Evolutionary conservation across 495 filamentous ascomycete species (phyloP).

Genomic region (Talaromyces thailandensis): DNA sequence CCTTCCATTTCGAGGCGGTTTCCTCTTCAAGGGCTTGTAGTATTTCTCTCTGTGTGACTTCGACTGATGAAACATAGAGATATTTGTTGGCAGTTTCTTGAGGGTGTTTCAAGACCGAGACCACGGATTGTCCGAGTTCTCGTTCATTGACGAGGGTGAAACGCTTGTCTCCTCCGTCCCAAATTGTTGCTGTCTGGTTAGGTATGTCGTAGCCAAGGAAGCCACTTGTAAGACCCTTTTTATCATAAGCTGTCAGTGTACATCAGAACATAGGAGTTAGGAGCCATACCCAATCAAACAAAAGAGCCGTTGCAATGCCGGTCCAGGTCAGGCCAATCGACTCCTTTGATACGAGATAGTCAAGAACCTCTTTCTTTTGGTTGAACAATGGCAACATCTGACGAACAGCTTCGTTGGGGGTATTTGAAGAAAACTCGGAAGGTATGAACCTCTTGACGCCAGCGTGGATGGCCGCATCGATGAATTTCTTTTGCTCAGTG

Average conservation of each 20-base stretch:
- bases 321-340: constrained; percentile 36
- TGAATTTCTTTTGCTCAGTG: constrained; percentile 34
- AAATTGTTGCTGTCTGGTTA: constrained; percentile 32
- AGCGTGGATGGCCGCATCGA: constrained; percentile 50
- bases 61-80: constrained; percentile 37
- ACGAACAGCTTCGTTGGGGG: constrained; percentile 18
- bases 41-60: constrained; percentile 35
- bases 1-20: constrained; percentile 29
- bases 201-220: constrained; percentile 37
- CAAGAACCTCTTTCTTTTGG: constrained; percentile 31
- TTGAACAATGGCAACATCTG: constrained; percentile 34
- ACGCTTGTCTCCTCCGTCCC: constrained; percentile 27
- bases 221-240: constrained; percentile 24
- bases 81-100: constrained; percentile 34
- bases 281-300: constrained; percentile 40
- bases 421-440: constrained; percentile 24
- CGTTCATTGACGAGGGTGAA: constrained; percentile 30
- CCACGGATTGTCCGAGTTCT: constrained; percentile 28
- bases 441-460: constrained; percentile 49
- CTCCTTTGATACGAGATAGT: constrained; percentile 37
- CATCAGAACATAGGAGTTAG: background rate
- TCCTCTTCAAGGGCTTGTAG: constrained; percentile 30
- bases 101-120: constrained; percentile 27
- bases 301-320: constrained; percentile 34
- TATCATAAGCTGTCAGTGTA: background rate